Evolutionary conservation across 2,329 filamentous ascomycete genomes (phyloP).

Genomic region (Microdochium nivale): DNA sequence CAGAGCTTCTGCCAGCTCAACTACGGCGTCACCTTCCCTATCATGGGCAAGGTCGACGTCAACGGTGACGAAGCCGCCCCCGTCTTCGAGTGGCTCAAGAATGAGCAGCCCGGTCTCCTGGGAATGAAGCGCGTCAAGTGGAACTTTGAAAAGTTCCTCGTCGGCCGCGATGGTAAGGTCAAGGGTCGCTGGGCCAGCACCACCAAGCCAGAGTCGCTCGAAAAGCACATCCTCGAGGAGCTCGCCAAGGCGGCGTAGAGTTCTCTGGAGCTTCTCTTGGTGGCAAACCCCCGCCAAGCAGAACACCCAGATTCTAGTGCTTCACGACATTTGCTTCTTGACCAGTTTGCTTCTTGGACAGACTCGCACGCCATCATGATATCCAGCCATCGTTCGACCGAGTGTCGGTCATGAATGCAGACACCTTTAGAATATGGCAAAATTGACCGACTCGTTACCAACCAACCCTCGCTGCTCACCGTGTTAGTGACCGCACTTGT

Average conservation of each 20-base stretch:
- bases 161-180: conserved; percentile 79
- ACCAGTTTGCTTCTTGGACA: too few relatives aligned
- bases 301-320: too few relatives aligned
- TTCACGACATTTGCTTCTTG: too few relatives aligned
- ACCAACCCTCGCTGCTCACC: not conserved
- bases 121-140: conserved; percentile 92
- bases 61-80: conserved; percentile 79
- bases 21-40: conserved; percentile 88
- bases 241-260: conserved; percentile 45
- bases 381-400: not conserved
- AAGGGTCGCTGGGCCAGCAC: conserved; percentile 80
- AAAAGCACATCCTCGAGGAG: conserved; percentile 68
- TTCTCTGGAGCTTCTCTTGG: not conserved
- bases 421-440: not conserved
- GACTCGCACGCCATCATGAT: not conserved
- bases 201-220: conserved; percentile 75
- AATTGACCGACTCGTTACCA: not conserved
- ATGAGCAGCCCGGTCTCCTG: conserved; percentile 69
- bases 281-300: too few relatives aligned
- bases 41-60: conserved; percentile 87
- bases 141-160: conserved; percentile 99
- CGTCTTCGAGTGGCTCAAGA: conserved; percentile 69
- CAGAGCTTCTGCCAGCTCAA: conserved; percentile 84
- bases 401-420: not conserved
- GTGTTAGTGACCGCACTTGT: too few relatives aligned